Percentiles rank a stretch among this genome's conserved stretches.
Evolutionary conservation across 495 filamentous ascomycete genomes (phyloP).

Genomic region (Letharia columbiana): DNA sequence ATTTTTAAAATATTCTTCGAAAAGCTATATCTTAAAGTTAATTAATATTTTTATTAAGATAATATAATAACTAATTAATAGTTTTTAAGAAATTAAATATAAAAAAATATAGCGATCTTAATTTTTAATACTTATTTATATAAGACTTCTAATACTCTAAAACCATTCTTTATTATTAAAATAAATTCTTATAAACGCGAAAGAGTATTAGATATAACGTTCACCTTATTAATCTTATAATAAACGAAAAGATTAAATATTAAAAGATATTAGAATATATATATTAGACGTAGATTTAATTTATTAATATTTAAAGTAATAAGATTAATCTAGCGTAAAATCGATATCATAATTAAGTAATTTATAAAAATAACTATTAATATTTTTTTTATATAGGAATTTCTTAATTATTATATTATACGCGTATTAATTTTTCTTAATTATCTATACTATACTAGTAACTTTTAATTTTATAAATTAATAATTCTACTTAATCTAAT

Average conservation of each 20-base stretch:
- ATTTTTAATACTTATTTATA: too few species aligned
- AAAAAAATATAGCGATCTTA: too few species aligned
- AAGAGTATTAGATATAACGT: constrained; percentile 1
- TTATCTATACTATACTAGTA: background rate
- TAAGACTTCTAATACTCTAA: background rate
- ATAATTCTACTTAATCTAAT: background rate
- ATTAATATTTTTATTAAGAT: background rate
- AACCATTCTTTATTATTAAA: background rate
- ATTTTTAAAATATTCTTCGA: background rate
- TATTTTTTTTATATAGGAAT: background rate
- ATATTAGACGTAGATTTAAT: constrained; percentile 3
- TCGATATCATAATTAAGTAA: constrained; percentile 5
- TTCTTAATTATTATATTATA: too few species aligned
- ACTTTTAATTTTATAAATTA: background rate
- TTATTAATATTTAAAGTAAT: constrained; percentile 14
- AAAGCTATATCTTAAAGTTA: background rate
- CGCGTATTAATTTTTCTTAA: background rate
- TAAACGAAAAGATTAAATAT: constrained; percentile 11
- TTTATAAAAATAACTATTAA: constrained; percentile 7
- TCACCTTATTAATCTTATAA: constrained; percentile 10
- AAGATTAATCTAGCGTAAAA: constrained; percentile 7
- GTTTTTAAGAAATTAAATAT: background rate
- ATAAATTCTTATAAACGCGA: background rate
- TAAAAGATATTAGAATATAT: background rate
- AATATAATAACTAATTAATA: background rate